Evolutionary conservation across 495 filamentous ascomycete genomes (phyloP).

Genomic region (Aspergillus heteromorphus): DNA sequence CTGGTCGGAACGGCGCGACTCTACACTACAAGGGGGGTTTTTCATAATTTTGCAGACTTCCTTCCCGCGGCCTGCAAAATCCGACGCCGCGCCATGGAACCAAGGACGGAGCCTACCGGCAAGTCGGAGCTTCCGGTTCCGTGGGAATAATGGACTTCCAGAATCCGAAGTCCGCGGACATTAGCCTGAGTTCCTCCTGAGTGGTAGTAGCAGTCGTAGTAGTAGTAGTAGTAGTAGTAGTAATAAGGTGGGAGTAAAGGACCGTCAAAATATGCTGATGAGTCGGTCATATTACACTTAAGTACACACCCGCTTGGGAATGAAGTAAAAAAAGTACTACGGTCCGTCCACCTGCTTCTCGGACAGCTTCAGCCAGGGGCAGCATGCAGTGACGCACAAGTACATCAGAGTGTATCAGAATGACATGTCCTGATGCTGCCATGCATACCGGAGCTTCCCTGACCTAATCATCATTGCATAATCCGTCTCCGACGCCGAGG

Average conservation of each 20-base stretch:
- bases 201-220: too few relatives aligned
- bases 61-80: background rate
- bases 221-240: too few relatives aligned
- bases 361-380: too few relatives aligned
- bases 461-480: background rate
- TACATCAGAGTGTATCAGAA: too few relatives aligned
- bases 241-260: too few relatives aligned
- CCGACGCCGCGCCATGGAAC: background rate
- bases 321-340: too few relatives aligned
- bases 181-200: background rate
- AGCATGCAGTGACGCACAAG: too few relatives aligned
- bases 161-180: background rate
- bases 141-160: background rate
- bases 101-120: background rate
- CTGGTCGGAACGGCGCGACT: background rate
- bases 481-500: background rate
- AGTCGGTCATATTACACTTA: too few relatives aligned
- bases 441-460: background rate
- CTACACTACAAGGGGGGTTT: background rate
- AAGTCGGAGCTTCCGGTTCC: conserved; percentile 2
- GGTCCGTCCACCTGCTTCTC: too few relatives aligned
- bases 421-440: background rate
- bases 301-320: too few relatives aligned
- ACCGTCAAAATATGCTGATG: too few relatives aligned
- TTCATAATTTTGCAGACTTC: background rate